Base-by-base conservation (phyloP, 169 alveolate genomes). In the Eimeria acervulina region DNA sequence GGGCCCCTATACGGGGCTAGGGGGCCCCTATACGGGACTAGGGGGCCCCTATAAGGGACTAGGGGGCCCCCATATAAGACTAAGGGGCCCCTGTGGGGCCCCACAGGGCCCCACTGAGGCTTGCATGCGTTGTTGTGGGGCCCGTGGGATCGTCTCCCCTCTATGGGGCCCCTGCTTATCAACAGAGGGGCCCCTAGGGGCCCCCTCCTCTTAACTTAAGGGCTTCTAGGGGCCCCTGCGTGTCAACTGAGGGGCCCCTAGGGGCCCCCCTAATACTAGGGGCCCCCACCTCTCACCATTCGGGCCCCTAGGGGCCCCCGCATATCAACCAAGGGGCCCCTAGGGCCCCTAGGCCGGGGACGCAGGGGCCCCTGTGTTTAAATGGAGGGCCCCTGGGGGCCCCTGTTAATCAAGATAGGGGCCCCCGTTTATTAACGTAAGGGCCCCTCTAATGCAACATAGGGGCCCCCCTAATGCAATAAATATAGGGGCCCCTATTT, bases 41-140 rank as follows among this genome's bases (percentile, higher is more conserved):
- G 80, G 44, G 36, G 80, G 15, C 31, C 74, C 31, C 74, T 17
- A 7, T 63, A n/a, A n/a, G n/a, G n/a, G n/a, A n/a, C n/a, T n/a
- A n/a, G n/a, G n/a, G 74, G 74, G 74, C 74, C 74, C 74, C 74
- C n/a, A n/a, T n/a, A 10, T 23, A 13, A n/a, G n/a, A n/a, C n/a
- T n/a, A n/a, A n/a, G n/a, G 74, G 74, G 74, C 74, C 74, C 74
- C 74, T 63, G 5, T 4, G 74, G 74, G 74, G 74, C 31, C 74
- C 74, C 74, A 3, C 5, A 63, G 74, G 12, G 55, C 66, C 66
- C 66, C 66, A n/a, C n/a, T n/a, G n/a, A n/a, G n/a, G n/a, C n/a
- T n/a, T n/a, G n/a, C n/a, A n/a, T n/a, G n/a, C n/a, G n/a, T n/a
- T n/a, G n/a, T n/a, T n/a, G 55, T 5, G 55, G 55, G 55, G 55